phyloP scores from a whole-genome alignment of 805 yeast species.

The Wickerhamomyces sydowiorum region DNA sequence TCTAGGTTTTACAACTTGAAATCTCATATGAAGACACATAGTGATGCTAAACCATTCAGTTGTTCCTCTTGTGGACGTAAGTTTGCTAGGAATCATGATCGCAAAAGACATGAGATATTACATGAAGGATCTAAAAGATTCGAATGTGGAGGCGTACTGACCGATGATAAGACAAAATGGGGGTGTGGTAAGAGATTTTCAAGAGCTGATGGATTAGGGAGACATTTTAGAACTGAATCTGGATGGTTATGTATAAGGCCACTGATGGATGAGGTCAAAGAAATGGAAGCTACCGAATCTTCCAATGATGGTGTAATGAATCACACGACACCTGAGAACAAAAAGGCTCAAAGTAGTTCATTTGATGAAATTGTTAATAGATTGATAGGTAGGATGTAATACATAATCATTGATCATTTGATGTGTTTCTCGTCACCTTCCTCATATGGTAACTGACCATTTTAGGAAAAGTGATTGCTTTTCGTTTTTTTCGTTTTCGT shows the following conservation, averaged over 20 bases:
- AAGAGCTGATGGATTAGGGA: not conserved
- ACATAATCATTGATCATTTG: no score
- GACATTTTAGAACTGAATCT: conserved; percentile 67
- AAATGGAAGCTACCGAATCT: conserved; percentile 3
- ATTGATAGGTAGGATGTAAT: no score
- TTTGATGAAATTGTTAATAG: not conserved
- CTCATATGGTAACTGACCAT: no score
- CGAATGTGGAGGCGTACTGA: conserved; percentile 56
- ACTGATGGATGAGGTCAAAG: conserved; percentile 47
- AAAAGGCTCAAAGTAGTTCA: not conserved
- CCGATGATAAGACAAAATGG: conserved; percentile 52
- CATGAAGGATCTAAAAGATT: conserved; percentile 70
- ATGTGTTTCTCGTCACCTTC: no score
- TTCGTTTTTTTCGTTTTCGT: no score
- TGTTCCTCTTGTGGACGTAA: conserved; percentile 61
- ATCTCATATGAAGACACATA: conserved; percentile 74
- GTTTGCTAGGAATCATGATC: conserved; percentile 74
- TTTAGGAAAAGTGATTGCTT: no score
- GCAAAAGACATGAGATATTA: conserved; percentile 69
- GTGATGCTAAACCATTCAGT: conserved; percentile 63
- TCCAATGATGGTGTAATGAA: not conserved
- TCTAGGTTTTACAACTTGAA: conserved; percentile 78
- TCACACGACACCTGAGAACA: no score
- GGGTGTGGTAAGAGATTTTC: not conserved
- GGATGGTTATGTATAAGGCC: conserved; percentile 68